These are phyloP conservation scores for Skeletonema marinoi DNA, from an alignment of 108 stramenopile species.

Conservation along the genomic window DNA sequence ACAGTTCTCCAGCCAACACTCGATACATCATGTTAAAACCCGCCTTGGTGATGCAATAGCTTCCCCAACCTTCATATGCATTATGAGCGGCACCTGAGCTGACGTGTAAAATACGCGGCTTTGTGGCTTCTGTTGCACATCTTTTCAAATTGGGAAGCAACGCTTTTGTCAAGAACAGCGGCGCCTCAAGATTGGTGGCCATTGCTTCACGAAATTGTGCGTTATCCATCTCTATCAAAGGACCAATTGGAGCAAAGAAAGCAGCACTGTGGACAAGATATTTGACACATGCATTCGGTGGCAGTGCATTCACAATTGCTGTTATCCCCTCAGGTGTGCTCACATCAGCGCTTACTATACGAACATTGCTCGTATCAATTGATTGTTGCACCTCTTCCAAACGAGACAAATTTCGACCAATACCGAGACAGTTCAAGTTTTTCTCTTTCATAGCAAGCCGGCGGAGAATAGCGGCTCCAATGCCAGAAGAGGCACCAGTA, in stretches of 20 bases:
- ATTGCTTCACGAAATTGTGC: slow-evolving; percentile 41
- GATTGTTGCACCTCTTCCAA: slow-evolving; percentile 20
- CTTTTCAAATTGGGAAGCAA: slow-evolving; percentile 53
- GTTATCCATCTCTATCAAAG: slow-evolving; percentile 40
- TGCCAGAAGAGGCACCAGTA: slow-evolving; percentile 37
- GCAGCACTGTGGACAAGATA: slow-evolving; percentile 74
- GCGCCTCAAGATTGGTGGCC: slow-evolving; percentile 54
- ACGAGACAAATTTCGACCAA: slow-evolving; percentile 22
- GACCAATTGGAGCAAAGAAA: slow-evolving; percentile 58
- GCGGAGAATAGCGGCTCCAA: slow-evolving; percentile 35
- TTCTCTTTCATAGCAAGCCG: slow-evolving; percentile 28
- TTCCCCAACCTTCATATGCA: slow-evolving; percentile 69
- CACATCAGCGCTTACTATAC: slow-evolving; percentile 32
- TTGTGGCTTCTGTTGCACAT: slow-evolving; percentile 23
- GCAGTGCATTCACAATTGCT: slow-evolving; percentile 22
- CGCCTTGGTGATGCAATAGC: slow-evolving; percentile 69
- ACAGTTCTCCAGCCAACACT: slow-evolving; percentile 49
- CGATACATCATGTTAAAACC: slow-evolving; percentile 70
- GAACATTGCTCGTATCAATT: background rate
- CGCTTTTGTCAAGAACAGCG: slow-evolving; percentile 63
- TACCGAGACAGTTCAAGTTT: slow-evolving; percentile 31
- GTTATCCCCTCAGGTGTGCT: slow-evolving; percentile 42
- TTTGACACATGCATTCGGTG: slow-evolving; percentile 32
- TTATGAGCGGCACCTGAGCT: slow-evolving; percentile 59
- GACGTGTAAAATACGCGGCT: slow-evolving; percentile 52